Evolutionary conservation across 495 filamentous ascomycete species (phyloP).

Genomic region (Neurospora sp.): DNA sequence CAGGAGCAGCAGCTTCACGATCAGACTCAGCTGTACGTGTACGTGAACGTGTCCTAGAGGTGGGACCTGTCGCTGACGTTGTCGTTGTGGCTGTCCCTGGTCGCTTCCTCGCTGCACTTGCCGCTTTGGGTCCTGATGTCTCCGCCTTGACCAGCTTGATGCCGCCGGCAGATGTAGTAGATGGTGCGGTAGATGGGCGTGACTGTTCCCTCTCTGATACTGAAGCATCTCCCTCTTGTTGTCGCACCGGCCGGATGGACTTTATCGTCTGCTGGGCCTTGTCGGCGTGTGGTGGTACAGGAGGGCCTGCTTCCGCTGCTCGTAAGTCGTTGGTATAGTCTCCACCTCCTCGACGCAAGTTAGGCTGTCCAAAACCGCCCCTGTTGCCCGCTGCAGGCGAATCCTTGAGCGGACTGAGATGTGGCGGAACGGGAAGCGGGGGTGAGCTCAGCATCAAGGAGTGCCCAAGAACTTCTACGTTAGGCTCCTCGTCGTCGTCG

Average conservation of each 20-base stretch:
- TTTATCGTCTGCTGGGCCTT: conserved; percentile 20
- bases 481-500: conserved; percentile 38
- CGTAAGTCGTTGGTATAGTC: not conserved
- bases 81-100: not conserved
- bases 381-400: conserved; percentile 34
- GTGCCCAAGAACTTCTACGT: conserved; percentile 37
- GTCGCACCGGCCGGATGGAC: conserved; percentile 11
- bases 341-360: not conserved
- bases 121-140: not conserved
- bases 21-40: not conserved
- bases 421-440: conserved; percentile 28
- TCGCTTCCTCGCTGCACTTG: not conserved
- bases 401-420: conserved; percentile 38
- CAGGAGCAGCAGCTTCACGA: not conserved
- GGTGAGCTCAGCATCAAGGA: conserved; percentile 27
- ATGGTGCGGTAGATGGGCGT: not conserved
- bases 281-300: conserved; percentile 12
- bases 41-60: not conserved
- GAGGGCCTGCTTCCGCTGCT: not conserved
- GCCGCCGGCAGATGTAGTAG: conserved; percentile 4
- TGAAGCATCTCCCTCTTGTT: conserved; percentile 6
- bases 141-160: conserved; percentile 1
- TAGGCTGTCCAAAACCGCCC: conserved; percentile 10
- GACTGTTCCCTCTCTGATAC: not conserved
- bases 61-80: not conserved